These are phyloP conservation scores for Penicillium sclerotigenum DNA, from an alignment of 2,329 filamentous ascomycete genomes.

Conservation along the genomic window DNA sequence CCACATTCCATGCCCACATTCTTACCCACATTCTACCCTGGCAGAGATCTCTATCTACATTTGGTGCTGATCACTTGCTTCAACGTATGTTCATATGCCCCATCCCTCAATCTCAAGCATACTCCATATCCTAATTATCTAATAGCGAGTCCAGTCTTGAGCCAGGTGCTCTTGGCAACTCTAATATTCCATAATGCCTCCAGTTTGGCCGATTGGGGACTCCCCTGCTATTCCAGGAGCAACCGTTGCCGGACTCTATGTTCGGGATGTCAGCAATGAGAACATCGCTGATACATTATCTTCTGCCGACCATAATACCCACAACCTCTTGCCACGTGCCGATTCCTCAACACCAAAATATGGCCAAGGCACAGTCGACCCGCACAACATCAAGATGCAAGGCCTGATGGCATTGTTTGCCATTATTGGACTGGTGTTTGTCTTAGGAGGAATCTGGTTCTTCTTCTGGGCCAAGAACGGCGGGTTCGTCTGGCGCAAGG, in stretches of 20 bases:
- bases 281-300: conserved; percentile 14
- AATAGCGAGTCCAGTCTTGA: conserved; percentile 31
- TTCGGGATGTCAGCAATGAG: conserved; percentile 8
- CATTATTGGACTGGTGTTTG: conserved; percentile 73
- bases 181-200: conserved; percentile 29
- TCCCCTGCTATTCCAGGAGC: conserved; percentile 23
- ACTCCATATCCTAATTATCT: conserved; percentile 9
- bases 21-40: conserved; percentile 5
- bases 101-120: neutral
- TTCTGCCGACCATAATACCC: conserved; percentile 26
- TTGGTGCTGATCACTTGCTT: conserved; percentile 13
- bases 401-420: conserved; percentile 84
- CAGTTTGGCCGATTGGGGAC: conserved; percentile 24
- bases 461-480: conserved; percentile 98
- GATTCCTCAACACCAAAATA: conserved; percentile 23
- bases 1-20: conserved; percentile 6
- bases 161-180: conserved; percentile 36
- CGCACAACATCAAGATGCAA: conserved; percentile 46
- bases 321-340: conserved; percentile 29
- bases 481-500: conserved; percentile 78
- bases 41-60: conserved; percentile 10
- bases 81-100: conserved; percentile 10
- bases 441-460: conserved; percentile 82
- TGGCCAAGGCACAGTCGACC: conserved; percentile 41
- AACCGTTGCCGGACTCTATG: conserved; percentile 15